Conservation (phyloP, 257 asterid genomes). For the Plantago major region DNA sequence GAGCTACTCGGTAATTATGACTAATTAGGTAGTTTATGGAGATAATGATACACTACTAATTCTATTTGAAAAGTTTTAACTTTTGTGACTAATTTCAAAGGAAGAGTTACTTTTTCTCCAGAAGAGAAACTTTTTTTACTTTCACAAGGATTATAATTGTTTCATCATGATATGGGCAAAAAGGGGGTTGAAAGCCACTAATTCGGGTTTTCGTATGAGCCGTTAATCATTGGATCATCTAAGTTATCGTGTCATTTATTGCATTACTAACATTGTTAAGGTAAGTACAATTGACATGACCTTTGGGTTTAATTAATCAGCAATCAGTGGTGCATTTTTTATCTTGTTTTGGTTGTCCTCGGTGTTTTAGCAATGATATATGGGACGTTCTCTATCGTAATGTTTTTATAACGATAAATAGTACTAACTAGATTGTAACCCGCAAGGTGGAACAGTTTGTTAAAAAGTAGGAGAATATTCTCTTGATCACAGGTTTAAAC, state of each 20-base stretch:
- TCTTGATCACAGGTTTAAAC: too few relatives aligned
- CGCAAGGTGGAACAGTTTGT: too few relatives aligned
- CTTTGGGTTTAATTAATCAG: neutral
- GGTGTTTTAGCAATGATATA: too few relatives aligned
- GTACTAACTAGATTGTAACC: too few relatives aligned
- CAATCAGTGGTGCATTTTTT: neutral
- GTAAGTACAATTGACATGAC: conserved; percentile 1
- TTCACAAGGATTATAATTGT: conserved; percentile 22
- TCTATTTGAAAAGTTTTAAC: conserved; percentile 14
- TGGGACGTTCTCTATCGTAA: too few relatives aligned
- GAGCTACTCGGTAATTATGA: conserved; percentile 36
- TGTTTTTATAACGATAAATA: too few relatives aligned
- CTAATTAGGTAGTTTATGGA: conserved; percentile 13
- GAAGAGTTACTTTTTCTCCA: conserved; percentile 28
- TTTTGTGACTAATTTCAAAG: conserved; percentile 22
- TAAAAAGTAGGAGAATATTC: too few relatives aligned
- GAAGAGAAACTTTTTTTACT: neutral
- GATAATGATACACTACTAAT: conserved; percentile 1
- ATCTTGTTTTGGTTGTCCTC: neutral
- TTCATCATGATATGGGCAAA: conserved; percentile 26
- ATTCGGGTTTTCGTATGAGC: conserved; percentile 36
- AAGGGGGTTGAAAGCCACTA: conserved; percentile 42
- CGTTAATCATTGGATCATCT: conserved; percentile 26
- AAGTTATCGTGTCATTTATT: conserved; percentile 7
- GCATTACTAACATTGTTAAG: conserved; percentile 18